phyloP scores from a whole-genome alignment of 2,329 filamentous ascomycete genomes.

The Exophiala sideris region DNA sequence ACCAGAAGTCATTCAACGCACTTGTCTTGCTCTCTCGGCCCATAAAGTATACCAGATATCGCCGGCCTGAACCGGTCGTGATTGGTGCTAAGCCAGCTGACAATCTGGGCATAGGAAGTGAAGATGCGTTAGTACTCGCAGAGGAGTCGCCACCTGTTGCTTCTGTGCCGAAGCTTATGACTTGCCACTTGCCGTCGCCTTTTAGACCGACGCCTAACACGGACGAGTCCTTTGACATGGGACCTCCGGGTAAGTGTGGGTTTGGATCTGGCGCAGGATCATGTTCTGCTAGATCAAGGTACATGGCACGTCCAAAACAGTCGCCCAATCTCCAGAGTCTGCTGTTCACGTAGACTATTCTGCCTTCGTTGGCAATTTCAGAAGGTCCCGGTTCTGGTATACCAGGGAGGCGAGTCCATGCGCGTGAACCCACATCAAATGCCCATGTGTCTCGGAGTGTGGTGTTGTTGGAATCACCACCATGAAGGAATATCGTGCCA shows the following conservation, averaged over 20 bases:
- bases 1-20: slow-evolving; percentile 10
- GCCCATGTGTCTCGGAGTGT: slow-evolving; percentile 19
- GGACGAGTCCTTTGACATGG: neutral
- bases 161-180: slow-evolving; percentile 9
- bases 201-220: slow-evolving; percentile 5
- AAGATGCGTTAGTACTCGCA: neutral
- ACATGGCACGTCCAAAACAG: slow-evolving; percentile 9
- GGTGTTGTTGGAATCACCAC: slow-evolving; percentile 10
- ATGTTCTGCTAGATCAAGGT: slow-evolving; percentile 16
- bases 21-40: neutral
- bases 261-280: neutral
- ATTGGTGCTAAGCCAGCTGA: slow-evolving; percentile 8
- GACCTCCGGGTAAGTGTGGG: neutral
- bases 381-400: slow-evolving; percentile 8
- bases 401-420: slow-evolving; percentile 17
- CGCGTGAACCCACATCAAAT: slow-evolving; percentile 16
- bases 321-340: slow-evolving; percentile 18
- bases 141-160: neutral
- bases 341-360: slow-evolving; percentile 8
- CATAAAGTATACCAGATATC: slow-evolving; percentile 19
- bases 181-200: slow-evolving; percentile 13
- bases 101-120: slow-evolving; percentile 7
- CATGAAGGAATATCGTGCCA: slow-evolving; percentile 23
- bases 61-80: slow-evolving; percentile 19
- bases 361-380: slow-evolving; percentile 7